Evolutionary conservation across 2,329 filamentous ascomycete species (phyloP), one percentile per base, ranked within the genome.

Genomic region (Purpureocillium takamizusanense): DNA sequence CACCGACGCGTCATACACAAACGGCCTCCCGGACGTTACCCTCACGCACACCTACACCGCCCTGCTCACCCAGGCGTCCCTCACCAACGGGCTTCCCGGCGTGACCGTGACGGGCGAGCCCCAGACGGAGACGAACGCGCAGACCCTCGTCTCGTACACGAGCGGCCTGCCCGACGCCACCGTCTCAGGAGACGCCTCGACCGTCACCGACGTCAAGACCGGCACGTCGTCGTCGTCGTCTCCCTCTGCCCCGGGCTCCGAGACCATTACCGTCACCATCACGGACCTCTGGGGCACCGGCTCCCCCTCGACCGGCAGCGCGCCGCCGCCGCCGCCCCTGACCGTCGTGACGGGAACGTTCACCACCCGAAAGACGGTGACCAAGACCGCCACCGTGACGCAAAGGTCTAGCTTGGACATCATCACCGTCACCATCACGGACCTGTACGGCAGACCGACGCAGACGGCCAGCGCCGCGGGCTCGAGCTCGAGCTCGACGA

Each of bases 111-210:
- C 54, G 4, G 45, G 56, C 7, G 42, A 45, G 12, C 51, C 54
- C 2, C 45, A 46, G 3, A 50, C 50, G 4, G 36, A 46, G 8
- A 54, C 52, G 15, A 43, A 41, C 18, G 33, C 51, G 16, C 42
- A 47, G 16, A 50, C 47, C 18, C 40, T 50, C 31, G 41, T 44
- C 13, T 52, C 44, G 34, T 41, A 38, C 35, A 55, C 51, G 7
- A 41, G 45, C 10, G 50, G 47, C 12, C 41, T 48, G 4, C 47
- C 50, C 6, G 57, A 60, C 40, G 58, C 50, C 30, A 57, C 53
- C 16, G 46, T 62, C 25, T 49, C 57, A 12, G 58, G 51, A 4
- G 49, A 49, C 28, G 52, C 57, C 2, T 49, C 45, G 2, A 63
- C 60, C 6, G 46, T 60, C 27, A 62, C 56, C 10, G 39, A 53